Evolutionary conservation across 2,329 filamentous ascomycete genomes (phyloP).

Genomic region (Huntiella moniliformis): DNA sequence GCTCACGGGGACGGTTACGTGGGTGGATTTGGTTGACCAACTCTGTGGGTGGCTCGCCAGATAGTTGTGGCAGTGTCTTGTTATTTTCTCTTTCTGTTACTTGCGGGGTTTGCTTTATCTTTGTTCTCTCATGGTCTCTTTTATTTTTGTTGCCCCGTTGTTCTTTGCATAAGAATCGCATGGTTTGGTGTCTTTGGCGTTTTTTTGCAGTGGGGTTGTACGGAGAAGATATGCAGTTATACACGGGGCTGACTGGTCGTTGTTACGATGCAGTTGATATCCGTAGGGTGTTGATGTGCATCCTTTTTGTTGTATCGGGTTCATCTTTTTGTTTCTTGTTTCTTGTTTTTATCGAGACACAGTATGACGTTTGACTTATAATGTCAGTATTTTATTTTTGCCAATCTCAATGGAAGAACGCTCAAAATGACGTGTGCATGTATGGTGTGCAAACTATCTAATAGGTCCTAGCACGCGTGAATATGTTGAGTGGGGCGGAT

Average conservation of each 20-base stretch:
- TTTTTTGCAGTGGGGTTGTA: not conserved
- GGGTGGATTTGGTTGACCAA: too few species aligned
- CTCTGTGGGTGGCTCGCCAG: too few species aligned
- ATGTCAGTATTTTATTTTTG: slow-evolving; percentile 15
- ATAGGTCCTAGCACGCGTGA: not conserved
- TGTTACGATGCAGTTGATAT: slow-evolving; percentile 8
- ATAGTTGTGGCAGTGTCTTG: not conserved
- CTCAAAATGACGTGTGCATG: not conserved
- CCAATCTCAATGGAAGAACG: too few species aligned
- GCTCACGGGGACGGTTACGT: too few species aligned
- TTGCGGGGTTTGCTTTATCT: slow-evolving; percentile 12
- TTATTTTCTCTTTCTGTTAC: slow-evolving; percentile 15
- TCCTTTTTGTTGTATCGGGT: slow-evolving; percentile 12
- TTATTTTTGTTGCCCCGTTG: slow-evolving; percentile 20
- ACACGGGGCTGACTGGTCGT: not conserved
- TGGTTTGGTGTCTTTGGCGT: slow-evolving; percentile 11
- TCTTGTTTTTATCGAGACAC: not conserved
- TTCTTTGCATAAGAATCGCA: slow-evolving; percentile 12
- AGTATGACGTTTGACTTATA: slow-evolving; percentile 1
- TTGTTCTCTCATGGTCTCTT: slow-evolving; percentile 11
- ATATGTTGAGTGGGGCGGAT: not conserved
- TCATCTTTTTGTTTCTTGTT: slow-evolving; percentile 12
- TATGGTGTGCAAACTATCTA: not conserved
- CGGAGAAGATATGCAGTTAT: not conserved
- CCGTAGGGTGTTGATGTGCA: not conserved